Evolutionary conservation across 2,329 filamentous ascomycete species (phyloP).

Genomic region (Stemphylium vesicarium): DNA sequence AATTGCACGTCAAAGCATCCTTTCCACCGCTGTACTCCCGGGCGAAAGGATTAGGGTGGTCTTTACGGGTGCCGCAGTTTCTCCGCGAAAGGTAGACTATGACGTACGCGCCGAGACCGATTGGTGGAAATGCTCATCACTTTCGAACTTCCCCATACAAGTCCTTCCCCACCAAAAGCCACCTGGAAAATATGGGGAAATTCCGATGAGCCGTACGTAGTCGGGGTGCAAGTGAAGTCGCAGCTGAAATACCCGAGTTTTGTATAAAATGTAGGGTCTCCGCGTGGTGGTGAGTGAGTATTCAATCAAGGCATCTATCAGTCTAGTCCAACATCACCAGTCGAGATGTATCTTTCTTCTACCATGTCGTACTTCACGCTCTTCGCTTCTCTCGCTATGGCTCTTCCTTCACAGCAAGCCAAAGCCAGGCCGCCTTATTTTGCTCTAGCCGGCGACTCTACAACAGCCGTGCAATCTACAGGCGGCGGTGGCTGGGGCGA

Average conservation of each 20-base stretch:
- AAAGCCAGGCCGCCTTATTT: conserved; percentile 30
- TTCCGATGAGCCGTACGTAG: neutral
- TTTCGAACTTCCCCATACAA: neutral
- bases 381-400: neutral
- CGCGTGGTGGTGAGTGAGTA: neutral
- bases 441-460: conserved; percentile 47
- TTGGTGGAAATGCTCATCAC: conserved; percentile 16
- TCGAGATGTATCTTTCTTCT: conserved; percentile 5
- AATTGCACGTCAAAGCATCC: neutral
- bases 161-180: neutral
- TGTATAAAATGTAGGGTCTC: neutral
- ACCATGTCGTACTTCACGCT: conserved; percentile 2
- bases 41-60: neutral
- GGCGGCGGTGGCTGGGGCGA: conserved; percentile 59
- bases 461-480: conserved; percentile 38
- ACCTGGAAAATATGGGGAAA: neutral
- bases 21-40: neutral
- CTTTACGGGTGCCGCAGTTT: neutral
- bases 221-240: neutral
- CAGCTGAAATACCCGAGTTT: neutral
- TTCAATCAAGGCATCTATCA: neutral
- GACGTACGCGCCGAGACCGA: neutral
- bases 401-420: neutral
- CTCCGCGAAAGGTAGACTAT: neutral
- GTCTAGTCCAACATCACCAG: neutral